Evolutionary conservation across 2,329 filamentous ascomycete species (phyloP), one percentile per base, ranked within the genome.

Genomic region (Rugonectria rugulosa): DNA sequence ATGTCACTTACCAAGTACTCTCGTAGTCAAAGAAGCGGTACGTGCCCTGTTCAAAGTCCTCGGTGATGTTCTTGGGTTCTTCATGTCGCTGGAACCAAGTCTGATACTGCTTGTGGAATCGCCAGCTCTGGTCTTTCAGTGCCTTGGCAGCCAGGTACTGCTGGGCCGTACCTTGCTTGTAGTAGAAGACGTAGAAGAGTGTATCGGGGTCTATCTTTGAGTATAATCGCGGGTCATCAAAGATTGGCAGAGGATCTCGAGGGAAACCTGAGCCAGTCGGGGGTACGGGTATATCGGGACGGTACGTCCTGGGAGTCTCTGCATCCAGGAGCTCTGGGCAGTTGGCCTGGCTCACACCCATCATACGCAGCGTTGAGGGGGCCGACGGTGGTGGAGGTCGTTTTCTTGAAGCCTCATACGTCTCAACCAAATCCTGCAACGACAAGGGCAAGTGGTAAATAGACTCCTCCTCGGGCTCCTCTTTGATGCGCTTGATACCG

Each of bases 1-100:
- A 20, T n/a, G 11, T 15, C 5, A 80, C 90, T 77, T 78, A 97
- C 95, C 95, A 99, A 70, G 95, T 99, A 75, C 91, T 96, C 78
- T 99, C 95, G 72, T 99, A 99, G 77, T 99, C 95, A 75, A 99
- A 99, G 81, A 99, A 99, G 45, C 95, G 88, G 79, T 99, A 99
- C 20, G 95, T 99, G 60, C 95, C 95, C 77, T 99, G 95, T 78
- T 99, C 95, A 71, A 92, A 98, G 77, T 99, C 95, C 75, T 99
- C 95, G 0, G 95, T 98, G 70, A 99, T 99, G 67, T 88, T 93
- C 81, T 99, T 99, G 15, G 95, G 95, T 79, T 99, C 95, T 72
- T 99, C 95, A 65, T 99, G 95, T 46, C 95, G 85, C 75, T 99
- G 95, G 71, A 99, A 99, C 95, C 95, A 99, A 1, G 95, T 99